These are phyloP conservation scores for Phanerochaete sordida DNA, from an alignment of 768 basidiomycete genomes.

Conservation along the genomic window DNA sequence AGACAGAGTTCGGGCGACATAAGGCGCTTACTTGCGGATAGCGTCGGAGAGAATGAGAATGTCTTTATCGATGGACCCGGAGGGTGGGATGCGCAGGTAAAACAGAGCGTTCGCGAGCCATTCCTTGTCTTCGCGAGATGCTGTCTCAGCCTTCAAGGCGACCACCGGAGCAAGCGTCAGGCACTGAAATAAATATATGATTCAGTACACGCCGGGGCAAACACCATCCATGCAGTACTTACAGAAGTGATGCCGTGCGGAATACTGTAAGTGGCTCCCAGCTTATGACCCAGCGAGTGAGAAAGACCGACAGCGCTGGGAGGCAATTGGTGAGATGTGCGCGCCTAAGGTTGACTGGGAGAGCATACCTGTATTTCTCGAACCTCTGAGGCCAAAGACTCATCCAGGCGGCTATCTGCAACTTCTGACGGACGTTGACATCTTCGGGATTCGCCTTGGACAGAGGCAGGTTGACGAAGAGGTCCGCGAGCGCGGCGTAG, in stretches of 20 bases:
- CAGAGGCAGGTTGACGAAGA: conserved; percentile 69
- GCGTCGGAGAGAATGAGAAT: conserved; percentile 46
- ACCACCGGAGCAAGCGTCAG: conserved; percentile 68
- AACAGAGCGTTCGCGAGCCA: conserved; percentile 53
- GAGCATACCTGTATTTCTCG: conserved; percentile 48
- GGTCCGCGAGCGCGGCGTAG: conserved; percentile 63
- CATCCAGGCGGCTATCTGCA: conserved; percentile 79
- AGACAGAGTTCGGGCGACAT: neutral
- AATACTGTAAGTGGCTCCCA: conserved; percentile 70
- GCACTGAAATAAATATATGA: conserved; percentile 49
- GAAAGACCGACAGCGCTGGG: conserved; percentile 67
- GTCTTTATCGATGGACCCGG: conserved; percentile 64
- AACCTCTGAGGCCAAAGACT: conserved; percentile 65
- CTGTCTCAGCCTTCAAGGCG: conserved; percentile 51
- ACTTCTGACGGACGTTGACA: conserved; percentile 59
- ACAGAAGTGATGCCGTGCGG: conserved; percentile 86
- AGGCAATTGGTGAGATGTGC: too few species aligned
- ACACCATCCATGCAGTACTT: conserved; percentile 17
- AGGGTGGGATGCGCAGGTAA: conserved; percentile 56
- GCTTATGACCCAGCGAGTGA: conserved; percentile 69
- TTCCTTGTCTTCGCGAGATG: conserved; percentile 60
- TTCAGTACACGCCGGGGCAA: too few species aligned
- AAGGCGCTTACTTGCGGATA: conserved; percentile 48
- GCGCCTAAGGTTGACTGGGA: neutral
- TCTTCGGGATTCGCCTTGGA: conserved; percentile 57